These are phyloP conservation scores for Xylariaceae sp. DNA, from an alignment of 2,329 filamentous ascomycete species.

Conservation along the genomic window DNA sequence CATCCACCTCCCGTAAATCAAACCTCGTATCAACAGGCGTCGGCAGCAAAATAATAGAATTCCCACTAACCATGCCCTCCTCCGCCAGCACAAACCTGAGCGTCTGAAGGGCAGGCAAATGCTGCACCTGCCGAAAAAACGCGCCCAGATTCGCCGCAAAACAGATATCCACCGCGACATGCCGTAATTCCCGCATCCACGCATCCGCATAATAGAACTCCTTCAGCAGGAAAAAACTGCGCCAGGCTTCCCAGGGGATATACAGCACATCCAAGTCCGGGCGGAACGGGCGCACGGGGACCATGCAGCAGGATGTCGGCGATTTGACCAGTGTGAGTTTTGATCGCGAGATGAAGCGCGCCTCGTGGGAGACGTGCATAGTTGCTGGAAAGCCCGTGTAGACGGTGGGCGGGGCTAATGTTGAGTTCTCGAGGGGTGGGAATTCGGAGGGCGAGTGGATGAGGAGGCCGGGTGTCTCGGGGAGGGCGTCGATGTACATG, in stretches of 20 bases:
- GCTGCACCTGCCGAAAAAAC: background rate
- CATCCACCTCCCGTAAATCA: background rate
- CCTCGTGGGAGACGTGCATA: background rate
- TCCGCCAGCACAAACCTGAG: background rate
- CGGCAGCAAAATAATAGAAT: background rate
- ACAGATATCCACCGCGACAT: background rate
- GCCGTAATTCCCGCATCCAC: background rate
- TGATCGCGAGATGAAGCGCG: background rate
- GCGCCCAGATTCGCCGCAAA: background rate
- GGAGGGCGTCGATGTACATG: background rate
- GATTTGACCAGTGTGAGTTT: background rate
- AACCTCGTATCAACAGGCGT: background rate
- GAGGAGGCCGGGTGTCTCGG: background rate
- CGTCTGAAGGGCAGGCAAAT: background rate
- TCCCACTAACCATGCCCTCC: background rate
- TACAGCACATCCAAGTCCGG: conserved; percentile 1
- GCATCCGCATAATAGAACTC: conserved; percentile 1
- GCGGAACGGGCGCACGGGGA: conserved; percentile 4
- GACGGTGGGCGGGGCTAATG: background rate
- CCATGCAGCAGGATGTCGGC: background rate
- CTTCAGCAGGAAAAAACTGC: conserved; percentile 3
- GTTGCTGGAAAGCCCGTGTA: background rate
- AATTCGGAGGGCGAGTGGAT: background rate
- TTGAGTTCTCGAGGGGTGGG: background rate
- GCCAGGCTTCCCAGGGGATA: conserved; percentile 8